Evolutionary conservation across 2,329 filamentous ascomycete species (phyloP).

Genomic region (Zalaria sp.): DNA sequence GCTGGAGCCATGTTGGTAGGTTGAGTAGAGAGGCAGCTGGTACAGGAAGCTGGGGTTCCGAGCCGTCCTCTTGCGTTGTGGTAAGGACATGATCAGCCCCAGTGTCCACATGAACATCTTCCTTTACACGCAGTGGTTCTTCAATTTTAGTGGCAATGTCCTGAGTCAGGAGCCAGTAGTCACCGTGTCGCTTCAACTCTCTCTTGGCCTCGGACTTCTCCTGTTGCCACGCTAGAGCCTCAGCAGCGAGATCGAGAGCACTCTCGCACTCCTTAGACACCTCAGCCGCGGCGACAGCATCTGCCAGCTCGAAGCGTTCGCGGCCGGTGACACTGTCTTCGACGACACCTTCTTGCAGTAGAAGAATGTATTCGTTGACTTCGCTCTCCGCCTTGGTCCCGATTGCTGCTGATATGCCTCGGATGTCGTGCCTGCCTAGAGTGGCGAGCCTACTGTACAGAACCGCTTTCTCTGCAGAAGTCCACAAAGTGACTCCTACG

Average conservation of each 20-base stretch:
- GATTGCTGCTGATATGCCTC: constrained; percentile 48
- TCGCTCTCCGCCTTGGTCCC: constrained; percentile 62
- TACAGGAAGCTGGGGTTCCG: constrained; percentile 14
- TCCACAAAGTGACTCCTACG: constrained; percentile 60
- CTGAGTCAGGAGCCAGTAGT: constrained; percentile 50
- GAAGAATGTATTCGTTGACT: constrained; percentile 52
- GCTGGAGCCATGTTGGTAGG: constrained; percentile 43
- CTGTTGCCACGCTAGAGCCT: constrained; percentile 50
- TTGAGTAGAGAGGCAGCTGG: constrained; percentile 45
- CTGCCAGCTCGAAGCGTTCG: constrained; percentile 31
- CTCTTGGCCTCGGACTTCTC: constrained; percentile 45
- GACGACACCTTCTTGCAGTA: constrained; percentile 40
- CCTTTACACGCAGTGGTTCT: constrained; percentile 2
- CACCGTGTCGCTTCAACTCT: constrained; percentile 48
- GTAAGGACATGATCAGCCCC: too few species aligned
- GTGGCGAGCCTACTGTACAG: constrained; percentile 54
- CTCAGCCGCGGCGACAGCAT: constrained; percentile 61
- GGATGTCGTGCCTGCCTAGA: constrained; percentile 48
- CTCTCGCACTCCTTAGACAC: constrained; percentile 50
- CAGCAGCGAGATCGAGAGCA: constrained; percentile 54
- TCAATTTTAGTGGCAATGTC: constrained; percentile 21
- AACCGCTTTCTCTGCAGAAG: constrained; percentile 49
- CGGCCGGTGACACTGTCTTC: constrained; percentile 20
- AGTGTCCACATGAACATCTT: not conserved
- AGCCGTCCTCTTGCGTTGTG: not conserved